Evolutionary conservation across 768 basidiomycete species (phyloP).

Genomic region (Clavaria fumosa): DNA sequence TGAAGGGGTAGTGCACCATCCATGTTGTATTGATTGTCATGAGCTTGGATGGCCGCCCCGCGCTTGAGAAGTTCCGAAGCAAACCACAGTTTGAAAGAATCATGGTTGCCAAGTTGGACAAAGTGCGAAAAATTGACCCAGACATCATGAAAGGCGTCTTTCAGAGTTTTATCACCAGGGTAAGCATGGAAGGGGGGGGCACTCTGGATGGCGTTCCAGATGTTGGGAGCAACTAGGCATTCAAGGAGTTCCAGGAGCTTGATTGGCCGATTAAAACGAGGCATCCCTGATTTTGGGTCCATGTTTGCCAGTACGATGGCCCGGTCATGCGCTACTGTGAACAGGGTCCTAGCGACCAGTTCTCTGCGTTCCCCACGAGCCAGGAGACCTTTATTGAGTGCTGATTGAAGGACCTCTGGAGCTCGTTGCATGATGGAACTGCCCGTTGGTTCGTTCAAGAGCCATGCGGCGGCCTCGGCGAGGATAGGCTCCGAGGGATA

Average conservation of each 20-base stretch:
- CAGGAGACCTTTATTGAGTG: constrained; percentile 2
- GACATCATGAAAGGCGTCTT: constrained; percentile 1
- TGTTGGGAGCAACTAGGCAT: constrained; percentile 1
- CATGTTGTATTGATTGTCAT: constrained; percentile 3
- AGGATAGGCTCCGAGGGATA: constrained; percentile 5
- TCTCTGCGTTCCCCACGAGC: constrained; percentile 5
- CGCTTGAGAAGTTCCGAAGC: constrained; percentile 4
- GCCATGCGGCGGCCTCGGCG: constrained; percentile 3
- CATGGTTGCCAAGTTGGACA: constrained; percentile 4
- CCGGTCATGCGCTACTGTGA: constrained; percentile 3
- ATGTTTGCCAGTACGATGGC: neutral
- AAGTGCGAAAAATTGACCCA: constrained; percentile 4
- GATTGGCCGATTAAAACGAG: constrained; percentile 1
- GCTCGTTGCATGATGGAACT: neutral
- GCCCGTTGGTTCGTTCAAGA: constrained; percentile 1
- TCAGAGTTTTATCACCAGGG: constrained; percentile 1
- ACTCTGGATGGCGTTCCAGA: constrained; percentile 2
- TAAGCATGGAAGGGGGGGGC: constrained; percentile 1
- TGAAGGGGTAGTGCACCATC: constrained; percentile 1
- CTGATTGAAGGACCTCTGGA: constrained; percentile 2
- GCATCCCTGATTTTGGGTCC: neutral
- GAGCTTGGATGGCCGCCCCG: constrained; percentile 2
- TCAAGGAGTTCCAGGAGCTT: neutral
- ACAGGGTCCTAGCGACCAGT: constrained; percentile 1
- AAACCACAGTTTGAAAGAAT: neutral